Percentiles rank a stretch among this genome's conserved stretches.
Conservation (phyloP, 345 rosid species). For the Dimocarpus longan region DNA sequence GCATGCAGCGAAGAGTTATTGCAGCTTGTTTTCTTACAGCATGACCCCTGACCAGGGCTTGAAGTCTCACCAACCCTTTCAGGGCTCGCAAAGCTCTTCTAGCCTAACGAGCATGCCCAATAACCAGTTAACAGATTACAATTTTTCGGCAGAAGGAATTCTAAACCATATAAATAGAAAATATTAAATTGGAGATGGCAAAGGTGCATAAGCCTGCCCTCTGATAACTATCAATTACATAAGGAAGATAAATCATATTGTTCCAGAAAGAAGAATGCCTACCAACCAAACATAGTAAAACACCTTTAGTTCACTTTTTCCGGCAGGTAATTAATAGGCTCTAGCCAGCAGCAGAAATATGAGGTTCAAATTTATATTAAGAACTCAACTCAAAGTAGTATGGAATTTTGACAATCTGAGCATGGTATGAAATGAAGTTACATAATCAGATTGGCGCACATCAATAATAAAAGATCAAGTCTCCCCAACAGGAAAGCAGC, state of each 20-base stretch:
- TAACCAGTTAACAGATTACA: conserved; percentile 15
- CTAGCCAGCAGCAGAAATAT: neutral
- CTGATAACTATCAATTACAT: neutral
- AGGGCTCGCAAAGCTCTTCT: conserved; percentile 97
- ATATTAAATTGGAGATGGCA: neutral
- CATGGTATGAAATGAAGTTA: neutral
- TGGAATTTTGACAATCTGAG: neutral
- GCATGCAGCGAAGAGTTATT: conserved; percentile 98
- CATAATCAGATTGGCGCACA: neutral
- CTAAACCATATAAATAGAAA: neutral
- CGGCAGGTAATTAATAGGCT: neutral
- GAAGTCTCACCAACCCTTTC: conserved; percentile 96
- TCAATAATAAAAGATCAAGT: neutral
- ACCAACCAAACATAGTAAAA: neutral
- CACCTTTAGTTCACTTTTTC: neutral
- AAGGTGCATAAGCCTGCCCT: neutral
- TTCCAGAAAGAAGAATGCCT: neutral
- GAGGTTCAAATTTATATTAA: neutral
- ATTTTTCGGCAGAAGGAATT: conserved; percentile 12
- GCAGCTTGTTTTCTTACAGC: conserved; percentile 99
- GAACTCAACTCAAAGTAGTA: neutral
- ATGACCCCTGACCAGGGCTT: conserved; percentile 97
- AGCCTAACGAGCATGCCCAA: conserved; percentile 55
- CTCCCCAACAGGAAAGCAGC: neutral
- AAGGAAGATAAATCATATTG: neutral